These are phyloP conservation scores for Eimeria sp. DNA, from an alignment of 169 alveolate species.

Conservation along the genomic window DNA sequence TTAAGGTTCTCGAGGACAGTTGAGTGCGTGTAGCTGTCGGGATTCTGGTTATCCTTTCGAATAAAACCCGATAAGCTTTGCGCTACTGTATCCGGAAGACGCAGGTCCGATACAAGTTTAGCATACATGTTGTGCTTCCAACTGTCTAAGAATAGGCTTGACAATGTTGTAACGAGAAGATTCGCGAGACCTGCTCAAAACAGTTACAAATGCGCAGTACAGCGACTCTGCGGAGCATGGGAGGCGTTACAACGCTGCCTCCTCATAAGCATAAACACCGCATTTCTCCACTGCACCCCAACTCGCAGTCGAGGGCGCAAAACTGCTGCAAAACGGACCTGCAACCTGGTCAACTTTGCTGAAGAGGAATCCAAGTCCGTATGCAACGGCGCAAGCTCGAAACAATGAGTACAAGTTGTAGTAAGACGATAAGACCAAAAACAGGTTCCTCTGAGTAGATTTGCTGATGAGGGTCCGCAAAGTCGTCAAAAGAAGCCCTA, in stretches of 20 bases:
- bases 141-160: slow-evolving; percentile 47
- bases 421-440: slow-evolving; percentile 48
- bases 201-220: background rate
- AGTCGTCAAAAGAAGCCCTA: slow-evolving; percentile 49
- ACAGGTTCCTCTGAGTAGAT: slow-evolving; percentile 4
- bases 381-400: slow-evolving; percentile 65
- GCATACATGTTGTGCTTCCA: slow-evolving; percentile 63
- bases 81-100: slow-evolving; percentile 32
- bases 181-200: slow-evolving; percentile 39
- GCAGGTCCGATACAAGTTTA: slow-evolving; percentile 15
- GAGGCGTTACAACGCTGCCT: background rate
- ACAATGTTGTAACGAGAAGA: slow-evolving; percentile 30
- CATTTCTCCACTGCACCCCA: background rate
- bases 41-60: background rate
- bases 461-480: slow-evolving; percentile 36
- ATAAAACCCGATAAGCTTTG: slow-evolving; percentile 16
- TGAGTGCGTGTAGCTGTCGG: slow-evolving; percentile 60
- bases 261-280: background rate
- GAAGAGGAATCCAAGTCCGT: slow-evolving; percentile 67
- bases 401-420: slow-evolving; percentile 27
- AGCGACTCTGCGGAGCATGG: background rate
- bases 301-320: background rate
- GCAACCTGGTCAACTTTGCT: slow-evolving; percentile 68
- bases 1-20: slow-evolving; percentile 10
- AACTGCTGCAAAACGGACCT: slow-evolving; percentile 2